Percentiles rank a stretch among this genome's conserved stretches.
These are phyloP conservation scores for Saposhnikovia divaricata DNA, from an alignment of 129 eudicot genomes.

Conservation along the genomic window DNA sequence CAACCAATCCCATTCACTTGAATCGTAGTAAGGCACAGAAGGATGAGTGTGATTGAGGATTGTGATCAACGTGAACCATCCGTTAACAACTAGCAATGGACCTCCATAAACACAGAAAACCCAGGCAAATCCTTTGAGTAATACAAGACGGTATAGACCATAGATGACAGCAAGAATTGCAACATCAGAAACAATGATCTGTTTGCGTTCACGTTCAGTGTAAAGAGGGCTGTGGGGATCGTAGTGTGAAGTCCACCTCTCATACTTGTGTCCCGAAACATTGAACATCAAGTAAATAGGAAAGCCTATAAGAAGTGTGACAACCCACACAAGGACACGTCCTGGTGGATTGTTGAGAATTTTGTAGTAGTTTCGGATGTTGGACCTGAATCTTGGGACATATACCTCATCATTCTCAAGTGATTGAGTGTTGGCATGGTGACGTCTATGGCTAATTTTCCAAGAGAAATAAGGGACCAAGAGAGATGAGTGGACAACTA, in stretches of 20 bases:
- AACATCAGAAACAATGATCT: background rate
- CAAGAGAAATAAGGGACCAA: conserved; percentile 1
- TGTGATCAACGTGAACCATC: conserved; percentile 6
- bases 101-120: background rate
- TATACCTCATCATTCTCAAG: background rate
- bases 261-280: conserved; percentile 2
- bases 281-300: background rate
- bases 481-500: background rate
- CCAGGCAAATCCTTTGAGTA: conserved; percentile 1
- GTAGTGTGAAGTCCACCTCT: conserved; percentile 4
- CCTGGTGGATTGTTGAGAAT: background rate
- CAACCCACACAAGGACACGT: background rate
- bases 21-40: conserved; percentile 3
- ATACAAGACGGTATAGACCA: background rate
- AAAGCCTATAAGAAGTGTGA: background rate
- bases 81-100: conserved; percentile 2
- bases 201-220: background rate
- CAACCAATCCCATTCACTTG: conserved; percentile 5
- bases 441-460: conserved; percentile 1
- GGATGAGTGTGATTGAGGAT: conserved; percentile 5
- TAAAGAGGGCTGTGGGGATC: conserved; percentile 5
- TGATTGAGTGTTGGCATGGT: background rate
- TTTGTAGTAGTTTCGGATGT: background rate
- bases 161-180: conserved; percentile 1
- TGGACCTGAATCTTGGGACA: background rate